A percentile compares a stretch with the other conserved stretches of the same genome.
Conservation (phyloP, 805 yeast species). For the Ogataea neopini region DNA sequence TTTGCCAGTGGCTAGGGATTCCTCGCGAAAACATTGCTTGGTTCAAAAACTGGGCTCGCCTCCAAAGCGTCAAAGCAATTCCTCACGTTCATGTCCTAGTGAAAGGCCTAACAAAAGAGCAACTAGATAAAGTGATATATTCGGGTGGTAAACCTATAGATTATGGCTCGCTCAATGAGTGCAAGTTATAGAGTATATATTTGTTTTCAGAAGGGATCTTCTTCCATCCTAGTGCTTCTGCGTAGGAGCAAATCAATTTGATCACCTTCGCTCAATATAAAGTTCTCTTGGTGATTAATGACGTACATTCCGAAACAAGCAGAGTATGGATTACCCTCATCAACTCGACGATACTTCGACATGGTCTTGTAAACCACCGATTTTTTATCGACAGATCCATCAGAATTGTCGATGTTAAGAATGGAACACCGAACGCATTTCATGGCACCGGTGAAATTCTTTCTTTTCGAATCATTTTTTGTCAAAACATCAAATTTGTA, state of each 20-base stretch:
- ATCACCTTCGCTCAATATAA: slow-evolving; percentile 28
- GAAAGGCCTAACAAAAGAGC: slow-evolving; percentile 37
- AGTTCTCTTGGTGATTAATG: slow-evolving; percentile 26
- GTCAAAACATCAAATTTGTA: slow-evolving; percentile 24
- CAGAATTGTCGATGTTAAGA: slow-evolving; percentile 28
- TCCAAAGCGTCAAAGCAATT: slow-evolving; percentile 66
- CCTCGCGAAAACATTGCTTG: slow-evolving; percentile 47
- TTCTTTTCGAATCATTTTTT: slow-evolving; percentile 6
- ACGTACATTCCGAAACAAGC: slow-evolving; percentile 32
- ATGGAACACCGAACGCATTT: slow-evolving; percentile 33
- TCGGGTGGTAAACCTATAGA: slow-evolving; percentile 28
- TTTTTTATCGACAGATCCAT: slow-evolving; percentile 27
- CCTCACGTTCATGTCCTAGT: slow-evolving; percentile 73
- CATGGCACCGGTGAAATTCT: slow-evolving; percentile 24
- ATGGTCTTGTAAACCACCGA: slow-evolving; percentile 25
- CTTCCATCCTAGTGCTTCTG: slow-evolving; percentile 17
- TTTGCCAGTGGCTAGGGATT: slow-evolving; percentile 45
- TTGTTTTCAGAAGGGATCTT: slow-evolving; percentile 17
- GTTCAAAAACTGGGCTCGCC: slow-evolving; percentile 71
- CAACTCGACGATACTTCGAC: slow-evolving; percentile 32
- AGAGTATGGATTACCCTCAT: slow-evolving; percentile 27
- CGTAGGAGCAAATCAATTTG: slow-evolving; percentile 24
- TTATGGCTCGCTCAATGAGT: slow-evolving; percentile 3
- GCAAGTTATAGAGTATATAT: slow-evolving; percentile 10
- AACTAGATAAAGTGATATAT: slow-evolving; percentile 20